phyloP scores from a whole-genome alignment of 2,329 filamentous ascomycete genomes.

The Pseudogymnoascus sp. region DNA sequence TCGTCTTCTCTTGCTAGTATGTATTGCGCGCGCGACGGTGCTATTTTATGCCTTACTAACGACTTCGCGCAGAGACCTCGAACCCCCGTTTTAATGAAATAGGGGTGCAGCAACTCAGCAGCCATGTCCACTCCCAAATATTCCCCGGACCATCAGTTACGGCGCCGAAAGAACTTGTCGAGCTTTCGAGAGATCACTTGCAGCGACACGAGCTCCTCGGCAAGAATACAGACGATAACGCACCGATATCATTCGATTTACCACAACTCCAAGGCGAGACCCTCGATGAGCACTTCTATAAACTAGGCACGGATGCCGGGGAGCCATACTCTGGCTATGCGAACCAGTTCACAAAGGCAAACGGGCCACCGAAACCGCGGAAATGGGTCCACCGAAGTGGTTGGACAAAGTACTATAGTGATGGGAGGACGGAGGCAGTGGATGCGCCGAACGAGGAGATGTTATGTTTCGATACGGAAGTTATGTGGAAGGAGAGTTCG shows the following conservation, averaged over 20 bases:
- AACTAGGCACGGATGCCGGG: constrained; percentile 74
- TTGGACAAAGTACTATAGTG: constrained; percentile 84
- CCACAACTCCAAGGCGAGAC: constrained; percentile 70
- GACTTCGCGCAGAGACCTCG: constrained; percentile 27
- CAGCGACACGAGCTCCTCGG: constrained; percentile 77
- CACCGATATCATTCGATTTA: constrained; percentile 78
- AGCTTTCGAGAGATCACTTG: constrained; percentile 75
- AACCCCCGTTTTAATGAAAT: constrained; percentile 80
- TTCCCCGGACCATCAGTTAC: constrained; percentile 54
- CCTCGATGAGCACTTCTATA: constrained; percentile 90
- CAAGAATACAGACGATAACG: constrained; percentile 72
- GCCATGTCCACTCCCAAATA: constrained; percentile 72
- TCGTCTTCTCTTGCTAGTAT: constrained; percentile 16
- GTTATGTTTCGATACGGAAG: constrained; percentile 91
- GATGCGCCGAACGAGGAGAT: constrained; percentile 71
- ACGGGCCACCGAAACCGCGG: constrained; percentile 51
- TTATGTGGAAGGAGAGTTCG: constrained; percentile 86
- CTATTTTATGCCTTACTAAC: constrained; percentile 11
- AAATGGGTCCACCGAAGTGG: constrained; percentile 75
- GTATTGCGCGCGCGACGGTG: constrained; percentile 8
- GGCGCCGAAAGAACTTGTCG: constrained; percentile 63
- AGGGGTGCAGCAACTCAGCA: constrained; percentile 86
- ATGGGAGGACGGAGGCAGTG: constrained; percentile 65
- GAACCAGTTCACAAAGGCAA: constrained; percentile 60
- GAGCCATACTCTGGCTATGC: constrained; percentile 74